Conservation (phyloP, 2,329 filamentous ascomycete genomes). For the Ceratocystis harringtonii region DNA sequence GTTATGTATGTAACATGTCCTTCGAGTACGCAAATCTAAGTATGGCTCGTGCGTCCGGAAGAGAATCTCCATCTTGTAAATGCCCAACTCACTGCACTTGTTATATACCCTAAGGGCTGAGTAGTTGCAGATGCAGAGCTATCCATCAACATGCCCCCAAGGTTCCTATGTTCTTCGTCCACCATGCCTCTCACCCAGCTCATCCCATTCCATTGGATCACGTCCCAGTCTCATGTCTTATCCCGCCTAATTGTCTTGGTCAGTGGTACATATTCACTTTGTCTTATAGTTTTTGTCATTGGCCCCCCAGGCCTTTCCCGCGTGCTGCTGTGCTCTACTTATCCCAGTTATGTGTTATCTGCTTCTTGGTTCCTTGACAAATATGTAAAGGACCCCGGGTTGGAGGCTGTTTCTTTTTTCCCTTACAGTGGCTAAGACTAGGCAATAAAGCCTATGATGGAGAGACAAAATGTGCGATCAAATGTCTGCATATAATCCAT, state of each 20-base stretch:
- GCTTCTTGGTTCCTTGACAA: neutral
- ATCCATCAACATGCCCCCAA: neutral
- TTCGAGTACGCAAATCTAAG: neutral
- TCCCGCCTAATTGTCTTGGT: neutral
- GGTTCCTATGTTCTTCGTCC: too few relatives aligned
- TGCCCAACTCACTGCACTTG: too few relatives aligned
- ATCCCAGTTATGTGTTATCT: neutral
- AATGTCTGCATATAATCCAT: neutral
- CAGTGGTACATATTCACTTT: neutral
- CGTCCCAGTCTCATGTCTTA: neutral
- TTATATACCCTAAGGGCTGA: too few relatives aligned
- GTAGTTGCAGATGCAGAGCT: too few relatives aligned
- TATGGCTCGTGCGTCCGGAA: too few relatives aligned
- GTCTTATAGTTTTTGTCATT: slow-evolving; percentile 4
- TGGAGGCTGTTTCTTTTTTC: neutral
- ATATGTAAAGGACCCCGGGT: neutral
- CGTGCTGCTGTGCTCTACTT: neutral
- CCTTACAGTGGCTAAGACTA: neutral
- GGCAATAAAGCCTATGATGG: neutral
- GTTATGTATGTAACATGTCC: neutral
- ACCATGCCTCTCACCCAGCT: neutral
- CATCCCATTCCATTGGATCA: neutral
- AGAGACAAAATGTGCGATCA: neutral
- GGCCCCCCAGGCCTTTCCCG: neutral
- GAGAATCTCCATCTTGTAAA: too few relatives aligned